Percentiles rank a stretch among this genome's conserved stretches.
Conservation (phyloP, 2,329 filamentous ascomycete species). For the Pseudocercospora fijiensis region DNA sequence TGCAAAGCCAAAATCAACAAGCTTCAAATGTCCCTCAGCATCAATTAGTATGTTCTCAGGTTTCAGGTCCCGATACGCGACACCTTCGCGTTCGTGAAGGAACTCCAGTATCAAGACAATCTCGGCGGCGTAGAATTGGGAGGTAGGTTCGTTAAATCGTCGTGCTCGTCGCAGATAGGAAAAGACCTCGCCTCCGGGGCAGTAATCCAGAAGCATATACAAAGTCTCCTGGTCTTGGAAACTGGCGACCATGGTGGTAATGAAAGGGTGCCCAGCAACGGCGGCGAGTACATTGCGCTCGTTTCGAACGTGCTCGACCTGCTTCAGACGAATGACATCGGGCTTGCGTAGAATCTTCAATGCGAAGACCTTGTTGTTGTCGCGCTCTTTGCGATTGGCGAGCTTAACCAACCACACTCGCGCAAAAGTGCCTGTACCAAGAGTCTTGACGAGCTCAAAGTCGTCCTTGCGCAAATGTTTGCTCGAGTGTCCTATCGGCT, state of each 20-base stretch:
- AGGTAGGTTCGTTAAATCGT: conserved; percentile 74
- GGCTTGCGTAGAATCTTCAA: conserved; percentile 72
- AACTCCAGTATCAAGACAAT: conserved; percentile 80
- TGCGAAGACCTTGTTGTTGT: conserved; percentile 66
- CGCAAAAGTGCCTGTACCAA: conserved; percentile 77
- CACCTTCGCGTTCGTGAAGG: conserved; percentile 74
- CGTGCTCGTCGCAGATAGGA: conserved; percentile 75
- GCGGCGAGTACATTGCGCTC: conserved; percentile 76
- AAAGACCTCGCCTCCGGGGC: conserved; percentile 81
- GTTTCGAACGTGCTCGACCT: conserved; percentile 82
- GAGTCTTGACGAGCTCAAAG: conserved; percentile 71
- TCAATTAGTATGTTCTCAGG: conserved; percentile 81
- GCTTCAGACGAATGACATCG: conserved; percentile 75
- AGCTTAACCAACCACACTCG: conserved; percentile 76
- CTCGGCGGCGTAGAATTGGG: conserved; percentile 80
- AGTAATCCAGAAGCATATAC: conserved; percentile 81
- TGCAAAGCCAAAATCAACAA: conserved; percentile 83
- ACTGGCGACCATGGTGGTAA: conserved; percentile 73
- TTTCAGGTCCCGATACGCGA: conserved; percentile 80
- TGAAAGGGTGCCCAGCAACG: conserved; percentile 78
- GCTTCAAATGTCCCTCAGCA: conserved; percentile 73
- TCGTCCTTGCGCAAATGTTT: conserved; percentile 54
- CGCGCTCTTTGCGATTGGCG: conserved; percentile 44
- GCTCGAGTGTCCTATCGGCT: conserved; percentile 50
- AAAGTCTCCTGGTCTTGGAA: conserved; percentile 77